Evolutionary conservation across 805 yeast genomes (phyloP), one percentile per base, ranked within the genome.

Genomic region (Hanseniaspora lachancei): DNA sequence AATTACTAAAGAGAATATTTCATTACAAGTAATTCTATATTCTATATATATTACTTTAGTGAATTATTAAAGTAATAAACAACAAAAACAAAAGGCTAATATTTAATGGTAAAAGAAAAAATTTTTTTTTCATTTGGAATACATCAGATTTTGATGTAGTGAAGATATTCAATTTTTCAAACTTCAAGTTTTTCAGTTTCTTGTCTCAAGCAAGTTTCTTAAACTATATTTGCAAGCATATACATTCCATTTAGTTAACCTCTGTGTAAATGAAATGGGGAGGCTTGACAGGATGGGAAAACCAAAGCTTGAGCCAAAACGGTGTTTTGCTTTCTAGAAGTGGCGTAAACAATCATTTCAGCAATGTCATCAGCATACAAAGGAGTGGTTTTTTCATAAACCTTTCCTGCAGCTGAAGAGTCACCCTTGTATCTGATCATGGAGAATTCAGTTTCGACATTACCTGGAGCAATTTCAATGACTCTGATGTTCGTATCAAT

Each of bases 221-320:
- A 12, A 12, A 13, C 12, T 10, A 32, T 32, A 32, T 32, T 10
- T 27, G 29, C 9, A 27, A 27, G 29, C 29, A 32, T 32, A 10
- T 32, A 32, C 12, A 13, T 32, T 13, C 12, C 15, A 32, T 32
- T 13, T 54, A 23, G 2, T 43, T 55, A 56, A 24, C 82, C 74
- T 49, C 68, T 68, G 72, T 81, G 73, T 38, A 83, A 68, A 64
- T 83, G 86, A 61, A 74, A 70, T 8, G 95, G 81, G 58, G 86
- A 77, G 4, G 95, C 96, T 73, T 89, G 97, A 72, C 85, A 82
- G 47, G 81, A 77, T 18, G 96, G 86, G 72, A 89, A 86, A 13
- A 91, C 82, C 66, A 89, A 74, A 18, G 87, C 74, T 66, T 89
- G 95, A 2, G 85, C 84, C 63, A 80, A 68, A 3, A 80, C 85